Evolutionary conservation across 2,329 filamentous ascomycete species (phyloP).

Genomic region (Scedosporium minutisporum): DNA sequence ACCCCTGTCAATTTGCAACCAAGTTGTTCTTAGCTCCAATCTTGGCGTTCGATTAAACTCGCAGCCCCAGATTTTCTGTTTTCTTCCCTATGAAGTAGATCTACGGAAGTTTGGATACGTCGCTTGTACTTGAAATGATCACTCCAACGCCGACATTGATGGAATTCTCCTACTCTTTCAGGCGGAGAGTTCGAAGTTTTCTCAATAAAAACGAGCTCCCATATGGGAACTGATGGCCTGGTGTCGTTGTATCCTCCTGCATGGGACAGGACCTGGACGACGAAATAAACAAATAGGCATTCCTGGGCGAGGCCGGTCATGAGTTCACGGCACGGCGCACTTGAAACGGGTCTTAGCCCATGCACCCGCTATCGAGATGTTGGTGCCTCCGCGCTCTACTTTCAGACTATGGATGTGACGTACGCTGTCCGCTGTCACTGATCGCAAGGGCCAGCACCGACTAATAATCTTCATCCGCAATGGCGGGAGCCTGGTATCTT

Average conservation of each 20-base stretch:
- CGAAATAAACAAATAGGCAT: not conserved
- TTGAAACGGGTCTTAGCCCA: not conserved
- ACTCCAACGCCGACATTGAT: too few relatives aligned
- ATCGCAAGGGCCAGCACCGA: not conserved
- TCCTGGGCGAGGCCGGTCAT: not conserved
- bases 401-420: not conserved
- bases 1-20: not conserved
- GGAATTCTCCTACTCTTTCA: too few relatives aligned
- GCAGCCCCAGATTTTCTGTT: constrained; percentile 1
- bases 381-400: not conserved
- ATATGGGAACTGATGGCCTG: not conserved
- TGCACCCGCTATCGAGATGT: not conserved
- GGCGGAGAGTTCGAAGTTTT: too few relatives aligned
- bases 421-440: not conserved
- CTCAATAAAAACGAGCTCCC: not conserved
- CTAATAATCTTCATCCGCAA: not conserved
- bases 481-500: not conserved
- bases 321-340: not conserved
- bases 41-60: constrained; percentile 2
- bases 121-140: not conserved
- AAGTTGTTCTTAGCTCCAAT: not conserved
- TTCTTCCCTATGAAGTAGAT: not conserved
- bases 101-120: not conserved
- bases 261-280: not conserved
- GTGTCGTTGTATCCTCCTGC: not conserved